Base-by-base conservation (phyloP, 345 rosid species). In the Eucalyptus pauciflora region DNA sequence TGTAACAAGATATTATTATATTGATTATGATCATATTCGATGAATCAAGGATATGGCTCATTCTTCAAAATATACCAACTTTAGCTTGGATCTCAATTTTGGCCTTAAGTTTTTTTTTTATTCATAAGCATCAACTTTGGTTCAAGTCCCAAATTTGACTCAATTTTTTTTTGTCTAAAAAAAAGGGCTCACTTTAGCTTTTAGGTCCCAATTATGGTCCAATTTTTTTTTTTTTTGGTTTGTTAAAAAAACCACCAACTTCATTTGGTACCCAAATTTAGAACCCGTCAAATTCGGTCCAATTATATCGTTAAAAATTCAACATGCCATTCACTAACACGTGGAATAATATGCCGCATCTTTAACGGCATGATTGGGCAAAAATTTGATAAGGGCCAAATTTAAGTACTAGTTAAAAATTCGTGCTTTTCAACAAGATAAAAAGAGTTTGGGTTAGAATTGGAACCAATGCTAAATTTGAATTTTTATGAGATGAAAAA, bases 391-490 rank as follows among this genome's bases (percentile, higher is more conserved):
- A 8, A 17, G 43, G 79, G 13, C 24, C 4, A 33, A 2, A 69
- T 4, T 33, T 69, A 69, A 69, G 81, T 69, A 33, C 2, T 2
- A 1, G 20, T 16, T 33, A 33, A 69, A 17, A 33, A 16, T 10
- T 0, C 1, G 2, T 33, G 7, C 13, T 69, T 69, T 69, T 17
- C 18, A 16, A 33, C 41, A 0, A 17, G 45, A 33, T 4, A 69
- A 33, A 67, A 69, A 1, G 15, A 31, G 22, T 67, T 67, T 15
- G 1, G 20, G 10, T 67, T 67, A 67, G 69, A 31, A 67, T 67
- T 4, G 20, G 2, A 8, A 31, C 2, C 1, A 16, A 4, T n/a
- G 79, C 7, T 67, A 67, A 31, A 15, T 31, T 31, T 67, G 11
- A 8, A 1, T 15, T 67, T n/a, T 67, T 14, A 31, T 31, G 22